Conservation (phyloP, 768 basidiomycete species). For the Chlorophyllum brunneum region DNA sequence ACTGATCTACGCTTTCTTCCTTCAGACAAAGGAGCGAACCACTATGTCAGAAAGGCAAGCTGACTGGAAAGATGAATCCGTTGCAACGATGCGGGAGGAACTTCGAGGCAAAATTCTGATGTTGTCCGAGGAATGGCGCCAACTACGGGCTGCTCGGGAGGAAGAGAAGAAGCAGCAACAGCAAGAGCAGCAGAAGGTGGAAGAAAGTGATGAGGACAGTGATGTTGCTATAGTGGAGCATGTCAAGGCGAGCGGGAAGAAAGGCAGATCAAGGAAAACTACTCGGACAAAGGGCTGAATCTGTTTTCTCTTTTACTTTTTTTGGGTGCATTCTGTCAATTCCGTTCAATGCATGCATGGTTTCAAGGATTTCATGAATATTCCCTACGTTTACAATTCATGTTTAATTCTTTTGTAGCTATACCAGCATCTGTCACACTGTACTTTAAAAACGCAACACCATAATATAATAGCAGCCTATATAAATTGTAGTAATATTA, state of each 20-base stretch:
- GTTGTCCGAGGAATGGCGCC: constrained; percentile 55
- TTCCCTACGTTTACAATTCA: not conserved
- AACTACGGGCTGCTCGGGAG: constrained; percentile 35
- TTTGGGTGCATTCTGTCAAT: not conserved
- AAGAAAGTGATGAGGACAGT: constrained; percentile 29
- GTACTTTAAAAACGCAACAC: constrained; percentile 8
- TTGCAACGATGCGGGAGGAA: constrained; percentile 42
- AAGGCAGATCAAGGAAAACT: constrained; percentile 5
- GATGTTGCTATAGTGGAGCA: constrained; percentile 40
- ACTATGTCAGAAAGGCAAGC: constrained; percentile 33
- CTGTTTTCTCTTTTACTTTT: not conserved
- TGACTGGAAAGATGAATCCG: constrained; percentile 51
- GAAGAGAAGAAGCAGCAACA: constrained; percentile 34
- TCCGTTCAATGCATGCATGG: not conserved
- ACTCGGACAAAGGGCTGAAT: constrained; percentile 9
- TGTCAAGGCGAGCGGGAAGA: constrained; percentile 15
- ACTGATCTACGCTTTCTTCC: constrained; percentile 9
- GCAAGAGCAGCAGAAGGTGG: constrained; percentile 29
- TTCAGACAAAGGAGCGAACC: constrained; percentile 24
- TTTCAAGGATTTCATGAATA: not conserved
- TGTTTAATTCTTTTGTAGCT: constrained; percentile 9
- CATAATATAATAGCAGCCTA: constrained; percentile 5
- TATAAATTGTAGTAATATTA: constrained; percentile 2
- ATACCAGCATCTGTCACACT: constrained; percentile 10
- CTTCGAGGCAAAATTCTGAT: constrained; percentile 36